Conservation (phyloP, 441 rosid species). For the Capsella rubella region DNA sequence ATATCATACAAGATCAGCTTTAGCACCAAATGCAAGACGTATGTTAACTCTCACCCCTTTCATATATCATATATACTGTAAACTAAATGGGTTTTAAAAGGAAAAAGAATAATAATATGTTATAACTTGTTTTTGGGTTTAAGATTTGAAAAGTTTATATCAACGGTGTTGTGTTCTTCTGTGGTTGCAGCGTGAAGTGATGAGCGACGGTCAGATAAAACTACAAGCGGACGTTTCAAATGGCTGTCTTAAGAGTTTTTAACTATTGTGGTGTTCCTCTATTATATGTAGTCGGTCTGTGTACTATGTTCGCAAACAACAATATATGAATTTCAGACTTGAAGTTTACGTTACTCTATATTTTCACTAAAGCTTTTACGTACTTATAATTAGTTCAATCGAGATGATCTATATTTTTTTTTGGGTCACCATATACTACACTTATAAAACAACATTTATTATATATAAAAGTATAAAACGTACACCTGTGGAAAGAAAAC, state of each 20-base stretch:
- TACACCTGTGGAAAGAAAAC: too few relatives aligned
- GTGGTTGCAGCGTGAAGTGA: constrained; percentile 41
- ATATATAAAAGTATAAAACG: too few relatives aligned
- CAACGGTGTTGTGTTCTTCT: constrained; percentile 20
- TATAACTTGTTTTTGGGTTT: not conserved
- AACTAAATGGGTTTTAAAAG: not conserved
- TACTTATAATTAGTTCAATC: too few relatives aligned
- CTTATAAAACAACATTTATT: too few relatives aligned
- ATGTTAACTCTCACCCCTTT: constrained; percentile 1
- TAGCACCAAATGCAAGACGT: constrained; percentile 54
- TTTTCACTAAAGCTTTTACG: too few relatives aligned
- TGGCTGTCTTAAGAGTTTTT: constrained; percentile 18
- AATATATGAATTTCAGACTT: not conserved
- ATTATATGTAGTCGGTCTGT: constrained; percentile 21
- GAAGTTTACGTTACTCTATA: too few relatives aligned
- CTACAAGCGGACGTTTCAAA: constrained; percentile 19
- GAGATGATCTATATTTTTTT: too few relatives aligned
- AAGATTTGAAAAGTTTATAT: not conserved
- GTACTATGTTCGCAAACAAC: constrained; percentile 1
- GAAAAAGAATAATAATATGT: not conserved
- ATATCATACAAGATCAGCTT: constrained; percentile 60
- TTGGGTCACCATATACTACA: too few relatives aligned
- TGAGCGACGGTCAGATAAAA: constrained; percentile 27
- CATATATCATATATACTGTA: too few relatives aligned
- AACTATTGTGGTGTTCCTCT: constrained; percentile 4